Conservation (phyloP, 1,284 basidiomycete species). For the Tetrapyrgos nigripes region DNA sequence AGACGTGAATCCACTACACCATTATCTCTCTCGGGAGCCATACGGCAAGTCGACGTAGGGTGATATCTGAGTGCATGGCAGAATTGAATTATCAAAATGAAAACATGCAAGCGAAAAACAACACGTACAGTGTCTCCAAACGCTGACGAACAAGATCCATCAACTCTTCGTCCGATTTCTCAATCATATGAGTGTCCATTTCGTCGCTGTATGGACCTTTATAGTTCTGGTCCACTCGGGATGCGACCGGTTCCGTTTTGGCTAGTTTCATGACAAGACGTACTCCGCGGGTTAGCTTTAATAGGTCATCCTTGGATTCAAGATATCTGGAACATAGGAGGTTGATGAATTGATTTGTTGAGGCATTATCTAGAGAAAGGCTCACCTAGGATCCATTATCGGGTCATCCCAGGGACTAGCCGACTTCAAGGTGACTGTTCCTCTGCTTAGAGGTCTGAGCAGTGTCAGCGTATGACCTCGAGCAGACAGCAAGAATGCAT, state of each 20-base stretch:
- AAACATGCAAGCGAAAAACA: background rate
- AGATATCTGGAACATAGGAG: conserved; percentile 55
- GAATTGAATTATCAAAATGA: too few species aligned
- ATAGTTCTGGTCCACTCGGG: conserved; percentile 50
- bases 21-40: conserved; percentile 44
- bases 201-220: conserved; percentile 39
- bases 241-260: conserved; percentile 54
- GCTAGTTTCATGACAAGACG: conserved; percentile 56
- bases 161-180: conserved; percentile 50
- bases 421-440: conserved; percentile 44
- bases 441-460: conserved; percentile 44
- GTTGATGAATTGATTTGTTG: background rate
- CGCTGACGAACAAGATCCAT: conserved; percentile 50
- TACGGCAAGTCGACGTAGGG: conserved; percentile 56
- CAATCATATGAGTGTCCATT: conserved; percentile 50
- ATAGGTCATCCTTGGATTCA: conserved; percentile 60
- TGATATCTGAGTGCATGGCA: conserved; percentile 43
- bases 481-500: conserved; percentile 18
- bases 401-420: conserved; percentile 47
- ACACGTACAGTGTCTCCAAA: conserved; percentile 60
- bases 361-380: background rate
- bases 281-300: conserved; percentile 59
- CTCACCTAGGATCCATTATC: conserved; percentile 49
- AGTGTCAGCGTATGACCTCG: background rate
- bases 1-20: conserved; percentile 29